Evolutionary conservation across 169 alveolate species (phyloP).

Genomic region (Plasmodium knowlesi): DNA sequence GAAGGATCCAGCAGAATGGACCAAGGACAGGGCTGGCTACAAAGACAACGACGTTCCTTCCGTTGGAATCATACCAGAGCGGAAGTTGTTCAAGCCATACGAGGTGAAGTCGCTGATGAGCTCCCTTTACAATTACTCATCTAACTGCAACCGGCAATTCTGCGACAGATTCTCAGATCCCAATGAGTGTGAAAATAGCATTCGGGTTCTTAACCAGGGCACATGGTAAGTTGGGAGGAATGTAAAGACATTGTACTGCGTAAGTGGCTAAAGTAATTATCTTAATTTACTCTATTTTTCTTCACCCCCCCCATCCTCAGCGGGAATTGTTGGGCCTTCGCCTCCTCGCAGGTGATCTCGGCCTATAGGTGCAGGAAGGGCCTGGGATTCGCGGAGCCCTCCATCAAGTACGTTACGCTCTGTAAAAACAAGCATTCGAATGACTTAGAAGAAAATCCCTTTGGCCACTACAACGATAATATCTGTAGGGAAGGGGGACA

Average conservation of each 20-base stretch:
- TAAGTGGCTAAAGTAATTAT: not conserved
- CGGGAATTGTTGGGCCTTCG: conserved; percentile 72
- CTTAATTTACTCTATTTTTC: not conserved
- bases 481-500: conserved; percentile 67
- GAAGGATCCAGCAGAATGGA: conserved; percentile 41
- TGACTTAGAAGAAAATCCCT: not conserved
- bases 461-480: conserved; percentile 49
- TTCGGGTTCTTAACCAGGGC: conserved; percentile 63
- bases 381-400: conserved; percentile 59
- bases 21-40: conserved; percentile 49
- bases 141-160: conserved; percentile 32
- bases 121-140: conserved; percentile 13
- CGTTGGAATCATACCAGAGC: conserved; percentile 46
- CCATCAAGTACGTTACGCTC: conserved; percentile 52
- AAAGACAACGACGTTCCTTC: conserved; percentile 49
- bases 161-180: conserved; percentile 50
- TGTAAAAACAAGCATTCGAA: conserved; percentile 15
- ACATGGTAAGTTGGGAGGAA: conserved; percentile 17
- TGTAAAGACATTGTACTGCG: not conserved
- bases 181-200: conserved; percentile 42
- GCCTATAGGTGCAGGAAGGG: conserved; percentile 64
- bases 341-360: conserved; percentile 29
- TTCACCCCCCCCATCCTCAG: not conserved
- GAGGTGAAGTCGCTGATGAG: conserved; percentile 2
- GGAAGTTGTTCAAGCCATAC: conserved; percentile 40